Conservation (phyloP, 306 rosid genomes). For the Potentilla sterilis region DNA sequence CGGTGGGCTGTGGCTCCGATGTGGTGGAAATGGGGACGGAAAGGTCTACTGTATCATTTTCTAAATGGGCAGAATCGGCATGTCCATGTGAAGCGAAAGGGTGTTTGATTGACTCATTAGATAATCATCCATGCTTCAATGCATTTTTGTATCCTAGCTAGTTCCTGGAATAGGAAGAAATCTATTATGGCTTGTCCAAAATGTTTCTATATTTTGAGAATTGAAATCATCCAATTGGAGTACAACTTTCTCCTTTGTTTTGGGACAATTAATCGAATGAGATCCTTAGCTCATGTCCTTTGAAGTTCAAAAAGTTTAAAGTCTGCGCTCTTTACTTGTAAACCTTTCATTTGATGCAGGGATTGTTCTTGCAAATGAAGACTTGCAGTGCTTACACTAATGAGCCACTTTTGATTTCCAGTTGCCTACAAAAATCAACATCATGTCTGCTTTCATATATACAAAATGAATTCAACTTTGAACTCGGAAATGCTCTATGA, state of each 20-base stretch:
- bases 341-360: neutral
- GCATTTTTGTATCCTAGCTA: slow-evolving; percentile 42
- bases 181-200: neutral
- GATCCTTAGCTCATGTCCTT: neutral
- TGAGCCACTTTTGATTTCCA: neutral
- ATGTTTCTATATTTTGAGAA: neutral
- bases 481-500: neutral
- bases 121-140: slow-evolving; percentile 18
- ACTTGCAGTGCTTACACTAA: neutral
- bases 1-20: slow-evolving; percentile 31
- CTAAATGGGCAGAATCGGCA: slow-evolving; percentile 20
- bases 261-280: neutral
- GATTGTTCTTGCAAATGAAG: neutral
- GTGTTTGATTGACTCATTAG: slow-evolving; percentile 28
- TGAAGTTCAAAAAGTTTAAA: too few species aligned
- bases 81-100: slow-evolving; percentile 18
- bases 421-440: neutral
- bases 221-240: neutral
- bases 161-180: slow-evolving; percentile 6
- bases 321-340: neutral
- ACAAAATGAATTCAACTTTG: neutral
- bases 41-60: slow-evolving; percentile 33
- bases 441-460: slow-evolving; percentile 16
- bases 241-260: neutral
- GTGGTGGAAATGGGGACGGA: slow-evolving; percentile 41